phyloP scores from a whole-genome alignment of 768 basidiomycete species.

The Mycena metata region DNA sequence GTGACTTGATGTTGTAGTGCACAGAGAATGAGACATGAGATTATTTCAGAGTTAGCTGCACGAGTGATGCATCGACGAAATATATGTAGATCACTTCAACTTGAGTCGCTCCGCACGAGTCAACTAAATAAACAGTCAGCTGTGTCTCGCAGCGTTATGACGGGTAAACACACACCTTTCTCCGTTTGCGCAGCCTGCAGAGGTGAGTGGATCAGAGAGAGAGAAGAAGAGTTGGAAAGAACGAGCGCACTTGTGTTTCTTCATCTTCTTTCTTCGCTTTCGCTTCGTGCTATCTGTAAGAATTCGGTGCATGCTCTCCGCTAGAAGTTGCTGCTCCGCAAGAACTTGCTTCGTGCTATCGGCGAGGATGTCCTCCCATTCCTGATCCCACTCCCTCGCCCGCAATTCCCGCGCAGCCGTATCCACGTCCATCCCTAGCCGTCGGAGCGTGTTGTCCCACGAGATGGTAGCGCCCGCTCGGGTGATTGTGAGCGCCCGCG shows the following conservation, averaged over 20 bases:
- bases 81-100: conserved; percentile 46
- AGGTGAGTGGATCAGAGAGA: conserved; percentile 4
- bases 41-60: conserved; percentile 39
- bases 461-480: conserved; percentile 70
- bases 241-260: conserved; percentile 90
- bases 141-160: background rate
- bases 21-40: conserved; percentile 26
- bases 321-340: too few species aligned
- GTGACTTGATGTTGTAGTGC: conserved; percentile 66
- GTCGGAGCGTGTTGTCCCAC: conserved; percentile 78
- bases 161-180: conserved; percentile 70
- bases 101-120: conserved; percentile 58
- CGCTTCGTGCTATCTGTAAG: conserved; percentile 86
- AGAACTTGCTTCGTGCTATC: conserved; percentile 79
- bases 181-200: conserved; percentile 86
- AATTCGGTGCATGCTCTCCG: conserved; percentile 44
- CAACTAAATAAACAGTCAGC: conserved; percentile 52
- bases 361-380: conserved; percentile 76
- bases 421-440: conserved; percentile 71
- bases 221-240: conserved; percentile 22
- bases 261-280: conserved; percentile 94
- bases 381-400: conserved; percentile 64
- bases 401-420: conserved; percentile 64
- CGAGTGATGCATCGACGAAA: conserved; percentile 18
- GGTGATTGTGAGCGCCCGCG: conserved; percentile 78